Conservation (phyloP, 305 asterid genomes). For the Fraxinus xanthoxyloides region DNA sequence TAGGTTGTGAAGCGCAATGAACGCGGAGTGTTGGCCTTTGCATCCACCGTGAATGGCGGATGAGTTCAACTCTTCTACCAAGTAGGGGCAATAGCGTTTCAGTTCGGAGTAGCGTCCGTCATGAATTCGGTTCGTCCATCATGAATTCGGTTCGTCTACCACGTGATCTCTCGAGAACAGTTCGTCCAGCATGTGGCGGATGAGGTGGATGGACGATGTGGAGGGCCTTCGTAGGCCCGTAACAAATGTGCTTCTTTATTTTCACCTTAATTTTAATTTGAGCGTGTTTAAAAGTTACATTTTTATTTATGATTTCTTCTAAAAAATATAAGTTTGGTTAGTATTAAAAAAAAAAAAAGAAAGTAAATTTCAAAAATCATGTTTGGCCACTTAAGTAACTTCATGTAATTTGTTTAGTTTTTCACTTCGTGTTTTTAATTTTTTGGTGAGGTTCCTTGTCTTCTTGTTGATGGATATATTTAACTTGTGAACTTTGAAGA, state of each 20-base stretch:
- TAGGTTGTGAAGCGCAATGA: no score
- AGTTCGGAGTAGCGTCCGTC: no score
- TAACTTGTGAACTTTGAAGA: neutral
- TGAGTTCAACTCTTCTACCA: no score
- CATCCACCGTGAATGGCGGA: no score
- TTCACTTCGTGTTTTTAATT: neutral
- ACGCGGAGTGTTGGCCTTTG: no score
- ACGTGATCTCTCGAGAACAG: no score
- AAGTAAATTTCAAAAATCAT: neutral
- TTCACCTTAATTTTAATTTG: neutral
- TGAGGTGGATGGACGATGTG: no score
- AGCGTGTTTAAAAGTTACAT: neutral
- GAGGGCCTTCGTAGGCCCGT: no score
- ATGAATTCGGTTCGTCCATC: no score
- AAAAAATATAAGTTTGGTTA: neutral
- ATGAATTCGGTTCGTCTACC: no score
- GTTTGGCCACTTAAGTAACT: conserved; percentile 1
- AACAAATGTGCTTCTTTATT: neutral
- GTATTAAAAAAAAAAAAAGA: neutral
- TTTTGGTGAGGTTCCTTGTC: neutral
- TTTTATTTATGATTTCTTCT: neutral
- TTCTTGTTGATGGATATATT: neutral
- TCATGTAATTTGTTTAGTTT: neutral
- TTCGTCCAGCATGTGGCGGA: no score
- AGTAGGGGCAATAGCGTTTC: no score